Conservation (phyloP, 306 rosid genomes). For the Dicorynia guianensis region DNA sequence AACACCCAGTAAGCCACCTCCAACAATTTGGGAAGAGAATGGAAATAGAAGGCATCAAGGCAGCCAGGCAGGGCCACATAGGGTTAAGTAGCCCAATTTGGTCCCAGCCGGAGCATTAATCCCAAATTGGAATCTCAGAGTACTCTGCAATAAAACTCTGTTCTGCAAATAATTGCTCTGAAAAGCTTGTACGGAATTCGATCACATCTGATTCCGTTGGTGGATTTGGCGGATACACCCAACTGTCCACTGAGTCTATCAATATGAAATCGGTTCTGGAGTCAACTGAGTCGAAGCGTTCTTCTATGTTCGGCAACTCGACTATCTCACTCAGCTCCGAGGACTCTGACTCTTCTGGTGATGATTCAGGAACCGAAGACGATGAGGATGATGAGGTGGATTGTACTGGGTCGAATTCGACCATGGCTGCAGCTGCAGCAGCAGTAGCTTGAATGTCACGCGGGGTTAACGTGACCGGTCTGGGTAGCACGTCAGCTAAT, state of each 20-base stretch:
- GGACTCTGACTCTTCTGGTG: slow-evolving; percentile 29
- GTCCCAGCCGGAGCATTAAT: neutral
- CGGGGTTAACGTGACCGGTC: slow-evolving; percentile 57
- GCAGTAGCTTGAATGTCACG: slow-evolving; percentile 58
- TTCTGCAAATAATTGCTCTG: slow-evolving; percentile 33
- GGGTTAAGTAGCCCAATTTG: too few species aligned
- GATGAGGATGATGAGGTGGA: neutral
- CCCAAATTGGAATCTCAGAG: slow-evolving; percentile 37
- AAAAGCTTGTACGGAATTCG: neutral
- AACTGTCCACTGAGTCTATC: slow-evolving; percentile 50
- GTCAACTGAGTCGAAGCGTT: slow-evolving; percentile 42
- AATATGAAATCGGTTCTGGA: slow-evolving; percentile 33
- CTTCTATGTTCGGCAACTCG: slow-evolving; percentile 58
- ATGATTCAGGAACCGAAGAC: neutral
- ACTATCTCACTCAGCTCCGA: slow-evolving; percentile 57
- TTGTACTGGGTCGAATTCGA: slow-evolving; percentile 37
- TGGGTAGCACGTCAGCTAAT: slow-evolving; percentile 59
- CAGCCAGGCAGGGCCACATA: too few species aligned
- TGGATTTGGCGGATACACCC: slow-evolving; percentile 35
- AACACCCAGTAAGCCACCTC: too few species aligned
- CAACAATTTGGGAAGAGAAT: too few species aligned
- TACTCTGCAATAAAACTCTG: neutral
- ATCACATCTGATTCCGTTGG: neutral
- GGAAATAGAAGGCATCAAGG: too few species aligned
- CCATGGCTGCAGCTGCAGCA: slow-evolving; percentile 55